These are phyloP conservation scores for Chlorella vulgaris DNA, from an alignment of 139 green algal species.

Conservation along the genomic window DNA sequence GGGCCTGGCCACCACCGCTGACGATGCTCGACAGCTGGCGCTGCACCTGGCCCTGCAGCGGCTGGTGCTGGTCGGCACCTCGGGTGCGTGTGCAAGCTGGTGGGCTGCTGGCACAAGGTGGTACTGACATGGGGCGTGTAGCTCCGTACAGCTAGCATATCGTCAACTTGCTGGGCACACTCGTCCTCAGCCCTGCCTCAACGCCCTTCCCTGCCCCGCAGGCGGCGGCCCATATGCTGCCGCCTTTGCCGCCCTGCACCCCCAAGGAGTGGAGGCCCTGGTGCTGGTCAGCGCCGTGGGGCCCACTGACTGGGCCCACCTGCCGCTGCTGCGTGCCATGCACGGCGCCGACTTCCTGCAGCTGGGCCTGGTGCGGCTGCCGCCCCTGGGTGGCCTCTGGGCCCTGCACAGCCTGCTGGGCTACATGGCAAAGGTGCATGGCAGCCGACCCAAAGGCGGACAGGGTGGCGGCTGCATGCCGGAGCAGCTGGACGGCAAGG, in stretches of 20 bases:
- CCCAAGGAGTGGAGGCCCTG: not conserved
- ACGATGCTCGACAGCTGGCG: not conserved
- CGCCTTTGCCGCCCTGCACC: not conserved
- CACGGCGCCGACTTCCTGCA: not conserved
- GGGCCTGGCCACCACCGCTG: not conserved
- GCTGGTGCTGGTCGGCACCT: not conserved
- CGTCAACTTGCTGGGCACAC: too few relatives aligned
- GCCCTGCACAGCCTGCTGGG: not conserved
- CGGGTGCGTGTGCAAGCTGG: not conserved
- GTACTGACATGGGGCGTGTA: not conserved
- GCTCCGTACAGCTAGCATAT: not conserved
- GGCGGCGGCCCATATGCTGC: conserved; percentile 11
- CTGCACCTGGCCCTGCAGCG: not conserved
- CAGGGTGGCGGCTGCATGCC: not conserved
- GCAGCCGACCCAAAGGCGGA: too few relatives aligned
- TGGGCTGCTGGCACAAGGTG: not conserved
- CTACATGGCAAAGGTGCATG: conserved; percentile 11
- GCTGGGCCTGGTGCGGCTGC: conserved; percentile 3
- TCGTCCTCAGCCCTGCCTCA: not conserved
- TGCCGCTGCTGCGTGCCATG: not conserved
- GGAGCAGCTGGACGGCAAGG: not conserved
- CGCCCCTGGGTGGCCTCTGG: not conserved
- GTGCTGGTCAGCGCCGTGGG: conserved; percentile 2
- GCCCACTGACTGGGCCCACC: conserved; percentile 7
- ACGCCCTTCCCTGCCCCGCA: not conserved